These are phyloP conservation scores for Porphyrellus cyaneotinctus DNA, from an alignment of 768 basidiomycete genomes.

Conservation along the genomic window DNA sequence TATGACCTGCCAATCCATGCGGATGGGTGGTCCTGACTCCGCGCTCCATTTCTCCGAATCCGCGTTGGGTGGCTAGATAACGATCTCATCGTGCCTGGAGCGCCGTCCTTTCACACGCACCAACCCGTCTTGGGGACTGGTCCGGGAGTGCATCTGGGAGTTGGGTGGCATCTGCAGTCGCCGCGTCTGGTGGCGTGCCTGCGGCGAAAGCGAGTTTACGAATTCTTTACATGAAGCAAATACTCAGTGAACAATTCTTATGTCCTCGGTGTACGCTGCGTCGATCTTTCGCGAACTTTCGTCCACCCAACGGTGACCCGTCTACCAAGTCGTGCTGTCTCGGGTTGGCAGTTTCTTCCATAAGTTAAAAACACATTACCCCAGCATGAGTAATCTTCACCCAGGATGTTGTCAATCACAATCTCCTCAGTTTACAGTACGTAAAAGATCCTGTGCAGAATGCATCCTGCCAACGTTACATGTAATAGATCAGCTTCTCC, in stretches of 20 bases:
- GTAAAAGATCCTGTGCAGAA: not conserved
- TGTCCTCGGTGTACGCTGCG: not conserved
- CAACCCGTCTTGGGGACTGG: too few species aligned
- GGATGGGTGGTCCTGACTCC: not conserved
- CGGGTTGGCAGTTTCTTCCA: slow-evolving; percentile 2
- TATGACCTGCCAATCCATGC: not conserved
- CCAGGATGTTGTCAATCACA: not conserved
- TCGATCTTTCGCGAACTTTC: too few species aligned
- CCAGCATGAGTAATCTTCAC: not conserved
- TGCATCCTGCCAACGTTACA: not conserved
- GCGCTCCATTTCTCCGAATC: slow-evolving; percentile 2
- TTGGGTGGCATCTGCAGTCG: not conserved
- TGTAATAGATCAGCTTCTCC: slow-evolving; percentile 55
- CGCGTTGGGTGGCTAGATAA: not conserved
- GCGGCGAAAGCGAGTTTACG: not conserved
- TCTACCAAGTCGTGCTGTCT: not conserved
- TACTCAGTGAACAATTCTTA: not conserved
- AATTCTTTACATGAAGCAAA: not conserved
- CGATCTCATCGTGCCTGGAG: slow-evolving; percentile 2
- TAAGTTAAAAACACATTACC: not conserved
- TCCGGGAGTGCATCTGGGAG: not conserved
- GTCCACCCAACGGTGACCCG: too few species aligned
- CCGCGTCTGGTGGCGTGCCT: not conserved
- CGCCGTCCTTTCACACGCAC: not conserved
- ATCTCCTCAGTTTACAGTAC: not conserved